Evolutionary conservation across 768 basidiomycete genomes (phyloP), one percentile per base, ranked within the genome.

Genomic region (Trametes gibbosa): DNA sequence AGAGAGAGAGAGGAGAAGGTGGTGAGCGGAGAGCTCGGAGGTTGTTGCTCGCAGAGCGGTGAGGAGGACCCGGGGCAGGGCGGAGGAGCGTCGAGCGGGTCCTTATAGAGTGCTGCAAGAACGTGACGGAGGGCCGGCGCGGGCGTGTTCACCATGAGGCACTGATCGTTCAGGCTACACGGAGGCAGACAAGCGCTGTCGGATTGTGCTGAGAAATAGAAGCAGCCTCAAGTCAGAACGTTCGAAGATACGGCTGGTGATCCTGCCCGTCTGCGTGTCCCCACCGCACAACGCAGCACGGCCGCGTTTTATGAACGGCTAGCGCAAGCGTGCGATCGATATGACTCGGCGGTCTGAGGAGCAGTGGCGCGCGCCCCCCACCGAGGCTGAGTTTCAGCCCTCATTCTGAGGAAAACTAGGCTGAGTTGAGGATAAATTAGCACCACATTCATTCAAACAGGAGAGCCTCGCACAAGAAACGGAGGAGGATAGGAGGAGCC

Each of bases 121-220:
- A 72, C 70, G 72, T 65, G 68, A 71, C 62, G 62, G 58, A 61
- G 64, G 68, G 67, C 56, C 63, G 68, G 67, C 54, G 46, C 58
- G 58, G 60, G 72, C 73, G 70, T 74, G 73, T 66, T 56, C 17
- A 65, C 67, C 73, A 74, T 74, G 73, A 73, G 72, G 70, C 68
- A 58, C 17, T 68, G 70, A 57, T 57, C 50, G 51, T 49, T 59
- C 56, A 47, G 59, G 62, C 37, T 50, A 45, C 63, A 50, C 56
- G 49, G 57, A 59, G 56, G 56, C 49, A 58, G 48, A 53, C 56
- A 41, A 53, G 57, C 50, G 62, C 56, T 59, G 37, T 53, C 61
- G 46, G 52, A 54, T 53, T 41, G 46, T 54, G 56, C 54, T 58
- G 56, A 39, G 61, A 62, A 62, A 56, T 42, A 45, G 61, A 57